These are phyloP conservation scores for Macadamia integrifolia DNA, from an alignment of 164 flowering plant species.

Conservation along the genomic window DNA sequence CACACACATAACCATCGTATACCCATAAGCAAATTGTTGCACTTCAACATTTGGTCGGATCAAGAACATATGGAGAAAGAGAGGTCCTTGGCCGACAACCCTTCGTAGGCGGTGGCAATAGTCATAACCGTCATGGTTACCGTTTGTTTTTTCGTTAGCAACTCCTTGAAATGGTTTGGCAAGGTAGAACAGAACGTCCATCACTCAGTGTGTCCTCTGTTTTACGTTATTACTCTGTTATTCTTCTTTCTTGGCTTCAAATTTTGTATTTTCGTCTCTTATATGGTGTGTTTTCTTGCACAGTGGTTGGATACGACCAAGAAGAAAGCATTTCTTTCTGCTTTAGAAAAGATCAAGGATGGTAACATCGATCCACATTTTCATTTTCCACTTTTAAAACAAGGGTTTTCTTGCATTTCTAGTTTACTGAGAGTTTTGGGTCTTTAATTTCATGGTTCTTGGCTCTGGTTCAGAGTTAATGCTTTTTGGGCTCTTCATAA, in stretches of 20 bases:
- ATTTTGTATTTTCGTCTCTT: neutral
- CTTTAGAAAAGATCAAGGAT: conserved; percentile 76
- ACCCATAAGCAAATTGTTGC: neutral
- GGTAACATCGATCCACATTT: conserved; percentile 28
- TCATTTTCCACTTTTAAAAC: neutral
- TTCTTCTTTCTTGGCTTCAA: neutral
- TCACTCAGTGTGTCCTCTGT: neutral
- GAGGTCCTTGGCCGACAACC: conserved; percentile 58
- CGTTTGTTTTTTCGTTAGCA: conserved; percentile 49
- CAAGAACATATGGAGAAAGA: conserved; percentile 21
- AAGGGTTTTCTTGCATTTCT: conserved; percentile 6
- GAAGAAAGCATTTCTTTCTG: conserved; percentile 70
- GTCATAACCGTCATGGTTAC: conserved; percentile 57
- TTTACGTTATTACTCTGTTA: neutral
- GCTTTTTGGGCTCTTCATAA: conserved; percentile 56
- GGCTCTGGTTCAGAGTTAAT: conserved; percentile 54
- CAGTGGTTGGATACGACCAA: conserved; percentile 79
- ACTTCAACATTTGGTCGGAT: neutral
- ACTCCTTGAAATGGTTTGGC: conserved; percentile 34
- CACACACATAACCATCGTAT: neutral
- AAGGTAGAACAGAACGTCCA: conserved; percentile 33
- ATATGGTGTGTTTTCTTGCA: neutral
- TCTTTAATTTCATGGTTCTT: neutral
- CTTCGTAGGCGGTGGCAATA: conserved; percentile 85
- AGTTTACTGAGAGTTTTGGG: neutral